Base-by-base conservation (phyloP, 495 filamentous ascomycete genomes). In the Hypoxylon cercidicola region DNA sequence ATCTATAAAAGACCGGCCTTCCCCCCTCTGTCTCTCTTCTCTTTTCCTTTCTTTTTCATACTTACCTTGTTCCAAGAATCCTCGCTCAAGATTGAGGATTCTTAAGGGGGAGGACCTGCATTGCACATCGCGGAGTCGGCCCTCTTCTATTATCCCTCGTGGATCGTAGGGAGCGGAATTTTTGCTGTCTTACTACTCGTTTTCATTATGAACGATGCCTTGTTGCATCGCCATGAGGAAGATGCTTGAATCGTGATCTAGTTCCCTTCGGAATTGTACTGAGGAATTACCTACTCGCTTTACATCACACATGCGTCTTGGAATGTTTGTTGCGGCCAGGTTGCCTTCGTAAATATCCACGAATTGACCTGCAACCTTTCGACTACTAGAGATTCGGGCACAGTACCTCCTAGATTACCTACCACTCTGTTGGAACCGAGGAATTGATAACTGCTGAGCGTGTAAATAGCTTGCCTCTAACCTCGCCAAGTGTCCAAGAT, bases 51-150 rank as follows among this genome's bases (percentile, higher is more conserved):
- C 74, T 83, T 87, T 80, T 84, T 87, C 84, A 88, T 88, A 88
- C 85, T 88, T 89, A 90, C 86, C 87, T 89, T 89, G 83, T 85
- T 84, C 82, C 79, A 78, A 80, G 77, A 76, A 74, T 79, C 74
- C 79, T 77, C 56, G 87, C 78, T 89, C 87, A 89, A 75, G 78
- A 84, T 82, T 79, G 77, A 80, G 75, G 82, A 74, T 72, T 75
- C 78, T 80, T 80, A 87, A 81, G 76, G 74, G 77, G 82, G 81
- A 81, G 86, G 83, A 79, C 86, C 87, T 90, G 84, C 87, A 91
- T 91, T 89, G 86, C 87, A 91, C 88, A 89, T 64, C 87, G 87
- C 81, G 88, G 87, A 77, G 86, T 80, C 84, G 79, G 84, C 81
- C 77, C 81, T 74, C 76, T 83, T 86, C 85, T 83, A 87, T 82